Base-by-base conservation (phyloP, 768 basidiomycete genomes). In the Symmetrospora coprosmae region DNA sequence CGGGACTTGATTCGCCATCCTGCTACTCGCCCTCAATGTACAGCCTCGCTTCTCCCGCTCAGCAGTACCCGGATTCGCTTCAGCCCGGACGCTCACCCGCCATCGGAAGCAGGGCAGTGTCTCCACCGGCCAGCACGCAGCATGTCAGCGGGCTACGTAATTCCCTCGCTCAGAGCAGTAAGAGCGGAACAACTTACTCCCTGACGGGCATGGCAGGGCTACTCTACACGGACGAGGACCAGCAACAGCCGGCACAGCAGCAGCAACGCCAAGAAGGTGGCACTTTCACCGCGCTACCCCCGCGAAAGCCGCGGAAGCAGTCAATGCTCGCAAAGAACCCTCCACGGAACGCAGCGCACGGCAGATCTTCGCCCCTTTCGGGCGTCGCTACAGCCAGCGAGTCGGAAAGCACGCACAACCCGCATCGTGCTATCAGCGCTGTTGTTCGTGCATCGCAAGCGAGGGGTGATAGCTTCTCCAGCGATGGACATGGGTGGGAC, bases 151-250 rank as follows among this genome's bases (percentile, higher is more conserved):
- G 25, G 13, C 17, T 6, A 28, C 38, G 4, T 45, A 47, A 9
- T 19, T 27, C 25, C 21, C 55, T 58, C 13, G 23, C 40, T 6
- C 55, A 43, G 16, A 46, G 43, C 21, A 40, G 27, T 11, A 23
- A 58, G 55, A 58, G 55, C 43, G 55, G 55, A 9, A 58, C 55
- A 16, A 58, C 55, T 5, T 58, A 58, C 33, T 58, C 55, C 9
- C 55, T 58, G 25, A 43, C 27, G 11, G 55, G 55, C 11, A 41
- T 47, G 40, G 55, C 55, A 4, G 55, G 55, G 4, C 25, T 58
- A 21, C 33, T 58, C 4, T 58, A 58, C 31, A 45, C 16, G 21
- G 43, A 46, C 5, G 39, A 46, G n/a, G 40, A 27, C 5, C 25
- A 8, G 40, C 31, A 19, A 7, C 23, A 19, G 9, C 49, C 27